These are phyloP conservation scores for Pestalotiopsis sp. DNA, from an alignment of 2,329 filamentous ascomycete genomes.

Conservation along the genomic window DNA sequence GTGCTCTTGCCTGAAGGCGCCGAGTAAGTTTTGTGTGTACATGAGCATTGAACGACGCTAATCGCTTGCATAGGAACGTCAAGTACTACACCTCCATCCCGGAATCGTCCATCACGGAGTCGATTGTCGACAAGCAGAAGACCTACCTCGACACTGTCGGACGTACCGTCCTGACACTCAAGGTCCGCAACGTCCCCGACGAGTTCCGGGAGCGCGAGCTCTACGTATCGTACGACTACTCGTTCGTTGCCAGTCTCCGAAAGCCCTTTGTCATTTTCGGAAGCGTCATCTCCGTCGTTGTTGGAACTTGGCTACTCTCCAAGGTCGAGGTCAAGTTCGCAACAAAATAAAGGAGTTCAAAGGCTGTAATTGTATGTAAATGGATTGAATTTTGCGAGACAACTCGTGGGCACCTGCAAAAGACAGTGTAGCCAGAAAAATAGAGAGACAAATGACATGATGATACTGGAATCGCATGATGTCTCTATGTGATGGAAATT, in stretches of 20 bases:
- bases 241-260: conserved; percentile 70
- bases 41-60: conserved; percentile 23
- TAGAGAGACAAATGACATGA: conserved; percentile 8
- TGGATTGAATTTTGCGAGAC: background rate
- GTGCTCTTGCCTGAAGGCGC: conserved; percentile 91
- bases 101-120: conserved; percentile 56
- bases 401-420: background rate
- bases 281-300: conserved; percentile 73
- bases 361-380: conserved; percentile 8
- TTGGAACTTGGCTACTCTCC: conserved; percentile 71
- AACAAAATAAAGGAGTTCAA: conserved; percentile 35
- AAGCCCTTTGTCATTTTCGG: conserved; percentile 84
- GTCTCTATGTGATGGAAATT: background rate
- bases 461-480: background rate
- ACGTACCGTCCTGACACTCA: conserved; percentile 78
- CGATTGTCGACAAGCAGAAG: conserved; percentile 64
- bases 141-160: conserved; percentile 95
- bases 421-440: background rate
- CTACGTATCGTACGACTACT: conserved; percentile 85
- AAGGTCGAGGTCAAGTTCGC: conserved; percentile 79
- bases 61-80: conserved; percentile 67
- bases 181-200: conserved; percentile 84
- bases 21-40: conserved; percentile 54
- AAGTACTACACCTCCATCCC: conserved; percentile 76
- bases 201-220: conserved; percentile 83